Evolutionary conservation across 176 grass and related monocot genomes (phyloP), one percentile per base, ranked within the genome.

Genomic region (Oryza meyeriana): DNA sequence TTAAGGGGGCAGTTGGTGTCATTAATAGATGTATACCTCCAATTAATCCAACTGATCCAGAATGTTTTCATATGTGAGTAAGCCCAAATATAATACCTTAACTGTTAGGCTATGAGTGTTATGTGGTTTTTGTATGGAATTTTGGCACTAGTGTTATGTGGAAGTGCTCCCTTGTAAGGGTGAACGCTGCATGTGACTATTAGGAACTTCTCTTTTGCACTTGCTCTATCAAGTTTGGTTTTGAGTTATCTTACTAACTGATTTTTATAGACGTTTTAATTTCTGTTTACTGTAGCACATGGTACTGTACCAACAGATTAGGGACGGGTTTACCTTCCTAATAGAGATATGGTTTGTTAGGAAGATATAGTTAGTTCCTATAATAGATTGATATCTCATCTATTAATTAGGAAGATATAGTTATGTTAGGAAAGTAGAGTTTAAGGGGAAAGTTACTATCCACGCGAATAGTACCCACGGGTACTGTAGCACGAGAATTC

Each of bases 31-130:
- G 90, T 45, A 94, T 99, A 58, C 93, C 94, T 11, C 97, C 97
- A 64, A 99, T 99, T 29, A 99, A 99, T 82, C 97, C 97, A 90
- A 99, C 97, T 63, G 97, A 99, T 87, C 97, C 97, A 27, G 97
- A 99, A 69, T 96, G 97, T 88, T 99, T 99, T 64, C 97, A 96
- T 90, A 99, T 99, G 97, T 99, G 80, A 94, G 96, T 94, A 79
- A 72, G 24, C 24, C 30, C 10, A 75, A 75, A 69, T 26, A 44
- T 80, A 42, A 48, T 36, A n/a, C 44, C 6, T 10, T 25, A 17
- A 66, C 22, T 50, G 12, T 55, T 77, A 30, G 24, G 1, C 5
- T 52, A 2, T 42, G 40, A 42, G 40, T 42, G 14, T 18, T 50
- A 5, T 52, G 17, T 50, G 5, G 47, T 52, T 52, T 52, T 20